Percentiles rank a stretch among this genome's conserved stretches.
Evolutionary conservation across 2,329 filamentous ascomycete genomes (phyloP).

Genomic region (Elsinoe arachidis): DNA sequence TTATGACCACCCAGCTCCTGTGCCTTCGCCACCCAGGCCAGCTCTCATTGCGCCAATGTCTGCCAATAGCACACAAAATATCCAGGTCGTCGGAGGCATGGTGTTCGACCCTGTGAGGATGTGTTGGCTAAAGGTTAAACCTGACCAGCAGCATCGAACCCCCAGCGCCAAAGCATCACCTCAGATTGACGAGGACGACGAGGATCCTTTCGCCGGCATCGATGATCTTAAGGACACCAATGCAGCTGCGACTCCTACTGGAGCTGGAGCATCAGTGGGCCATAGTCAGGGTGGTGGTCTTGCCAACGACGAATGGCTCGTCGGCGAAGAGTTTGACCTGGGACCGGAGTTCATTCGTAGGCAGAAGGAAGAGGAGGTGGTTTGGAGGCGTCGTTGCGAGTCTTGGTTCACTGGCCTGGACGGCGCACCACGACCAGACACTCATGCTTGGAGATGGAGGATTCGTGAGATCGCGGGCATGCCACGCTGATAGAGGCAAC

Average conservation of each 20-base stretch:
- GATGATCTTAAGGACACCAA: slow-evolving; percentile 70
- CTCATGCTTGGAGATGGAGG: slow-evolving; percentile 68
- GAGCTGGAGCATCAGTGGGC: slow-evolving; percentile 16
- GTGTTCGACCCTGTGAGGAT: slow-evolving; percentile 94
- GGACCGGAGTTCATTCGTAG: slow-evolving; percentile 86
- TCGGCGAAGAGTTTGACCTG: slow-evolving; percentile 84
- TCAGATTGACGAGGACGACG: slow-evolving; percentile 67
- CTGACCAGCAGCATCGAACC: slow-evolving; percentile 23
- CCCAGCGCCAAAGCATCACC: slow-evolving; percentile 31
- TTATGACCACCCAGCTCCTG: slow-evolving; percentile 21
- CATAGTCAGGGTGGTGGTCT: slow-evolving; percentile 23
- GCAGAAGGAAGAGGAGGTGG: slow-evolving; percentile 83
- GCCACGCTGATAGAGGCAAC: not conserved
- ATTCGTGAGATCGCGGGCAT: slow-evolving; percentile 37
- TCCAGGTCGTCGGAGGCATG: slow-evolving; percentile 96
- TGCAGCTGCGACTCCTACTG: slow-evolving; percentile 6
- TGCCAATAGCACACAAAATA: slow-evolving; percentile 60
- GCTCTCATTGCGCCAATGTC: slow-evolving; percentile 83
- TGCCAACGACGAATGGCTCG: slow-evolving; percentile 59
- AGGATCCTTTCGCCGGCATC: slow-evolving; percentile 90
- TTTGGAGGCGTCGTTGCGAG: slow-evolving; percentile 81
- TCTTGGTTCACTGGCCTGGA: slow-evolving; percentile 60
- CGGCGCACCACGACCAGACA: slow-evolving; percentile 44
- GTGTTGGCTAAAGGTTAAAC: slow-evolving; percentile 81
- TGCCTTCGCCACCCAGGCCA: slow-evolving; percentile 45